Evolutionary conservation across 805 yeast species (phyloP), one percentile per base, ranked within the genome.

Genomic region (Metschnikowia anglica): DNA sequence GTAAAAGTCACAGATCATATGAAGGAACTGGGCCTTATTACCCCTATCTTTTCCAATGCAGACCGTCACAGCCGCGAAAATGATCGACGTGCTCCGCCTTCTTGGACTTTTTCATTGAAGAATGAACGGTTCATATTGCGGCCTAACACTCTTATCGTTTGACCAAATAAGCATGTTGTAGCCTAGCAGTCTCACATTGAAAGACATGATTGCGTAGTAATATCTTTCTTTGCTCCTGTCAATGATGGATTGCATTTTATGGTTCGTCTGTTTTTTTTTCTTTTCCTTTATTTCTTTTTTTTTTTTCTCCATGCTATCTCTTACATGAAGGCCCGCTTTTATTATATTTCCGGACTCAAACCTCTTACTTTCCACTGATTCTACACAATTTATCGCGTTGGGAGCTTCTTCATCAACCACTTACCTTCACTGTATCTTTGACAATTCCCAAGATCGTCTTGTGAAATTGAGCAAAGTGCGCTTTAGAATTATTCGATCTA

Each of bases 251-350:
- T 19, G 18, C 20, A 19, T 32, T 32, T 32, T 25, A 6, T 26
- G 5, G 5, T 25, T 25, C 11, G 5, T 25, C 25, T 11, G 25
- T 26, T 18, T 16, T 36, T 17, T 16, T 19, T 27, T 34, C 13
- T 26, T 20, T 28, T 27, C 18, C 20, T 28, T 27, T 19, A 13
- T 37, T 27, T 21, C 17, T 30, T n/a, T 24, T 12, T 21, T 20
- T 20, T 37, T 28, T 20, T 37, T 28, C 28, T 28, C 20, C 21
- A 19, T 37, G 28, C 34, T 23, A 16, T 20, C 18, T 13, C 15
- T 21, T 33, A 20, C 37, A 31, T 32, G 32, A 25, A 25, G 27
- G 32, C 42, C 36, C 37, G 34, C 39, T 27, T 27, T 27, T 26
- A 9, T 28, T 19, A 33, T 20, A 10, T 10, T 26, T 16, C 25